These are phyloP conservation scores for Peniophora sp. DNA, from an alignment of 1,284 basidiomycete genomes.

Conservation along the genomic window DNA sequence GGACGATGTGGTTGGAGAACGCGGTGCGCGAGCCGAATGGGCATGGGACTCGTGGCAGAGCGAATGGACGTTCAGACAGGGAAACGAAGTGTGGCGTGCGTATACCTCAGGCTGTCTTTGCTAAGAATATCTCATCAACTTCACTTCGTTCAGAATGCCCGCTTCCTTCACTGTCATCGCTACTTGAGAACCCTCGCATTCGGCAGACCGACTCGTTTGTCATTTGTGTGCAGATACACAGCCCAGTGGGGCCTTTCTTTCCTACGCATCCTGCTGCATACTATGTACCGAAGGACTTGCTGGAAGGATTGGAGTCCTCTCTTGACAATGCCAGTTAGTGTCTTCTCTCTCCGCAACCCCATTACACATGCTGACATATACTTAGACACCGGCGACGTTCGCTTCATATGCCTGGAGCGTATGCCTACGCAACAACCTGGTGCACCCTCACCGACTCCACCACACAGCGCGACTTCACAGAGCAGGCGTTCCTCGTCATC, in stretches of 20 bases:
- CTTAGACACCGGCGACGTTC: constrained; percentile 43
- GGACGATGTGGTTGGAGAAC: constrained; percentile 50
- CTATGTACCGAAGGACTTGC: constrained; percentile 53
- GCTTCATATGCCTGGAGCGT: constrained; percentile 67
- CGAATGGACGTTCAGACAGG: constrained; percentile 58
- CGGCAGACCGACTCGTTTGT: constrained; percentile 57
- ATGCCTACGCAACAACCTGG: constrained; percentile 19
- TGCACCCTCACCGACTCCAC: constrained; percentile 16
- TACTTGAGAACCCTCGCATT: constrained; percentile 54
- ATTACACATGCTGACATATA: constrained; percentile 4
- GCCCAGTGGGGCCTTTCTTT: constrained; percentile 55
- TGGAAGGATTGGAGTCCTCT: constrained; percentile 55
- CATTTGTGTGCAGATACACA: constrained; percentile 64
- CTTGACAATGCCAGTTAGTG: constrained; percentile 58
- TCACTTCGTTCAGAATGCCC: constrained; percentile 41
- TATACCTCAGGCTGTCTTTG: neutral
- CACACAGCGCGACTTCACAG: constrained; percentile 15
- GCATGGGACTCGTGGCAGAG: constrained; percentile 63
- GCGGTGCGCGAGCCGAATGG: constrained; percentile 63
- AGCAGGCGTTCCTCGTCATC: constrained; percentile 25
- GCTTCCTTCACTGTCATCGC: constrained; percentile 52
- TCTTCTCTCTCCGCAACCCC: constrained; percentile 12
- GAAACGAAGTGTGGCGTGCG: constrained; percentile 67
- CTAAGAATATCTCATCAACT: constrained; percentile 1
- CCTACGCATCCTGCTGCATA: constrained; percentile 59